Percentiles rank a stretch among this genome's conserved stretches.
phyloP scores from a whole-genome alignment of 805 yeast genomes.

The Candida adriatica region DNA sequence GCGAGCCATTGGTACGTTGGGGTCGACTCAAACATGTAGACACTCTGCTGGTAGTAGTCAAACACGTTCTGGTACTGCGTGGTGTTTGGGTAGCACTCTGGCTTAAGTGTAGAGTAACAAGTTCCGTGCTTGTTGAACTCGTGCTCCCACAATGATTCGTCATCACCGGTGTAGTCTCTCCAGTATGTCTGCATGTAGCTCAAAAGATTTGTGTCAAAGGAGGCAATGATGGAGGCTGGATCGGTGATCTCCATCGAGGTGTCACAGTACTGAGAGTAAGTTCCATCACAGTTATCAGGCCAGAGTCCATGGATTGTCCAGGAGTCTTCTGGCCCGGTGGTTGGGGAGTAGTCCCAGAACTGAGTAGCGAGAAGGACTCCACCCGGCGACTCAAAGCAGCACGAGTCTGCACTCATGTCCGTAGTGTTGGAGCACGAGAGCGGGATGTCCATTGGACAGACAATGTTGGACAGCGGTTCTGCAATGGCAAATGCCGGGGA shows the following conservation, averaged over 20 bases:
- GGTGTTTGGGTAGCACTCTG: slow-evolving; percentile 49
- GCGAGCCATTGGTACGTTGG: slow-evolving; percentile 64
- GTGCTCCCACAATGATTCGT: slow-evolving; percentile 75
- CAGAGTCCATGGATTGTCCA: slow-evolving; percentile 85
- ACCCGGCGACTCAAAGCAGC: slow-evolving; percentile 85
- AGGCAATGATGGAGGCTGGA: slow-evolving; percentile 38
- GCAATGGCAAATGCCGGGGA: not conserved
- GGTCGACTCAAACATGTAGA: slow-evolving; percentile 46
- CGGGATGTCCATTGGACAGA: slow-evolving; percentile 55
- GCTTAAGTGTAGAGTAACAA: slow-evolving; percentile 74
- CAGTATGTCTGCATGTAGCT: slow-evolving; percentile 53
- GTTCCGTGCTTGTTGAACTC: slow-evolving; percentile 95
- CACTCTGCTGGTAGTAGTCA: slow-evolving; percentile 62
- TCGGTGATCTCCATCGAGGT: slow-evolving; percentile 44
- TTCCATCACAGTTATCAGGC: slow-evolving; percentile 86
- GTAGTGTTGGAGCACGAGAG: slow-evolving; percentile 54
- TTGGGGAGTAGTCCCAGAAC: slow-evolving; percentile 85
- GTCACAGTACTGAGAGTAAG: slow-evolving; percentile 76
- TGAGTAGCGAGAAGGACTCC: slow-evolving; percentile 82
- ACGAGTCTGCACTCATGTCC: slow-evolving; percentile 43
- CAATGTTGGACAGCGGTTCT: not conserved
- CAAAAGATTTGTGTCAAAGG: slow-evolving; percentile 41
- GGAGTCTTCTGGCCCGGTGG: slow-evolving; percentile 60
- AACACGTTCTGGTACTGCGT: slow-evolving; percentile 38
- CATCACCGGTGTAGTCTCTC: slow-evolving; percentile 68